A percentile compares a stretch with the other conserved stretches of the same genome.
Conservation (phyloP, 2,329 filamentous ascomycete species). For the Aspergillus tanneri region DNA sequence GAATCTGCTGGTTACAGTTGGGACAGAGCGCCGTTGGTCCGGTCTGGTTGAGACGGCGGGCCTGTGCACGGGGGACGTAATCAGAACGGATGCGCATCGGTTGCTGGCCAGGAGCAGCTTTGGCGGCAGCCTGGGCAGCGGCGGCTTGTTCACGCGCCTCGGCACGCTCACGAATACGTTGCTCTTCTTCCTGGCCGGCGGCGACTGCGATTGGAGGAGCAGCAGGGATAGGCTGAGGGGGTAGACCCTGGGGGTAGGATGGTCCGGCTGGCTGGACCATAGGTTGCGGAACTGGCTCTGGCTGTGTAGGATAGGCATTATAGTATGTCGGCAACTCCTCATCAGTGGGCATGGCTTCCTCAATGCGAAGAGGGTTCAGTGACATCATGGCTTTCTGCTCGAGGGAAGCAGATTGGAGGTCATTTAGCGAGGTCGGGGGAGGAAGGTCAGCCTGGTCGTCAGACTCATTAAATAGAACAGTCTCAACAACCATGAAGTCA, state of each 20-base stretch:
- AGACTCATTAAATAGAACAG: slow-evolving; percentile 83
- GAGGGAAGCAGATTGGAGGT: slow-evolving; percentile 88
- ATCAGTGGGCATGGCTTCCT: slow-evolving; percentile 89
- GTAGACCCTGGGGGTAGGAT: slow-evolving; percentile 32
- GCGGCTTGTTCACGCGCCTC: slow-evolving; percentile 63
- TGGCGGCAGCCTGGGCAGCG: slow-evolving; percentile 75
- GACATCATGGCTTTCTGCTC: slow-evolving; percentile 94
- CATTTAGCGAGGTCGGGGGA: slow-evolving; percentile 82
- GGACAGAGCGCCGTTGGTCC: slow-evolving; percentile 72
- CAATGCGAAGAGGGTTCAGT: slow-evolving; percentile 77
- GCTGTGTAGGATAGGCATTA: slow-evolving; percentile 47
- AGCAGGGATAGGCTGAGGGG: slow-evolving; percentile 34
- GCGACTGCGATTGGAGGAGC: slow-evolving; percentile 22
- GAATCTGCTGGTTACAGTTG: slow-evolving; percentile 89
- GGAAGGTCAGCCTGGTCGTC: slow-evolving; percentile 86
- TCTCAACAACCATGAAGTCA: slow-evolving; percentile 94
- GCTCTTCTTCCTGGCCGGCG: slow-evolving; percentile 56
- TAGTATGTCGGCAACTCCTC: slow-evolving; percentile 58
- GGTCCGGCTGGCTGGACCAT: slow-evolving; percentile 35
- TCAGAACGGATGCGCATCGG: slow-evolving; percentile 91
- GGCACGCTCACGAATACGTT: slow-evolving; percentile 60
- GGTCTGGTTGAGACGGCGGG: slow-evolving; percentile 65
- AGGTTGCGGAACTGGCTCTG: too few relatives aligned
- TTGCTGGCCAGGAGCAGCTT: slow-evolving; percentile 55
- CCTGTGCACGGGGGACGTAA: slow-evolving; percentile 82